phyloP scores from a whole-genome alignment of 2,329 filamentous ascomycete genomes.

The Trichoderma sp. region DNA sequence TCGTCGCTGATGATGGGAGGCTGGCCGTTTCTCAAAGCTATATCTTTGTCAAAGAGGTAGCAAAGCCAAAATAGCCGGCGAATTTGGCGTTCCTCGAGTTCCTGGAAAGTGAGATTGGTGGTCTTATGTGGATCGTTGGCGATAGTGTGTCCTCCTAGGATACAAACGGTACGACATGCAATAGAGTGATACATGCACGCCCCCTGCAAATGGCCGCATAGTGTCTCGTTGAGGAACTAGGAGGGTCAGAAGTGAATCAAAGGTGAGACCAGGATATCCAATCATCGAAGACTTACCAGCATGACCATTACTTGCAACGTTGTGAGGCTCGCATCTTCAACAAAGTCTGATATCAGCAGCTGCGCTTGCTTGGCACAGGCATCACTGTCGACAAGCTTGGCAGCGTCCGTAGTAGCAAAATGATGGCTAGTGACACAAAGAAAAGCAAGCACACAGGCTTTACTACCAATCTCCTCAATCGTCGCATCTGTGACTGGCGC shows the following conservation, averaged over 20 bases:
- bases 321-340: conserved; percentile 43
- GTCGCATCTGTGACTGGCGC: conserved; percentile 21
- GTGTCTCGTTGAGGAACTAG: conserved; percentile 42
- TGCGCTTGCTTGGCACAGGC: conserved; percentile 40
- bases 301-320: conserved; percentile 46
- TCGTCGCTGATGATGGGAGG: conserved; percentile 50
- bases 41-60: conserved; percentile 55
- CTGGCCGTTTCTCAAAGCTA: conserved; percentile 51
- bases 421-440: conserved; percentile 34
- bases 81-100: conserved; percentile 34
- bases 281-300: conserved; percentile 39
- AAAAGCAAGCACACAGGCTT: conserved; percentile 50
- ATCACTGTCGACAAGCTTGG: conserved; percentile 38
- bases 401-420: conserved; percentile 22
- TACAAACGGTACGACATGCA: conserved; percentile 47
- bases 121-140: conserved; percentile 19
- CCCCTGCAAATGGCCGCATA: conserved; percentile 46
- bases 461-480: conserved; percentile 35
- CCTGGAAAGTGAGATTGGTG: conserved; percentile 21
- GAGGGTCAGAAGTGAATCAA: not conserved
- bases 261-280: not conserved
- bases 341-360: conserved; percentile 40
- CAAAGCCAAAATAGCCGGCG: conserved; percentile 53
- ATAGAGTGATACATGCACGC: conserved; percentile 44
- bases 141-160: conserved; percentile 45